These are phyloP conservation scores for Cyberlindnera maritima DNA, from an alignment of 805 yeast species.

Conservation along the genomic window DNA sequence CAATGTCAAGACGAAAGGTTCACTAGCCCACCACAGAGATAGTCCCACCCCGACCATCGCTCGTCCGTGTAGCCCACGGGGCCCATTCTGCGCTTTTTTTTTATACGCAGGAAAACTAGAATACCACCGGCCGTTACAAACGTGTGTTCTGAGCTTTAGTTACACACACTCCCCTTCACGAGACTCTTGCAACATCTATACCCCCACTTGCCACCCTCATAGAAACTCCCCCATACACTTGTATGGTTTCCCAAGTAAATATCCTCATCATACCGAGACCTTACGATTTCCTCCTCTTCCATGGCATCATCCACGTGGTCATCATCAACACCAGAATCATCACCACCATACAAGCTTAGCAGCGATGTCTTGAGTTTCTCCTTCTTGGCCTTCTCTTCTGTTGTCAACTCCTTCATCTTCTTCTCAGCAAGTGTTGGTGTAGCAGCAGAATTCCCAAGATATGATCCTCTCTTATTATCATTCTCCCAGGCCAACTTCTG, in stretches of 20 bases:
- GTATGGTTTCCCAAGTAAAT: slow-evolving; percentile 37
- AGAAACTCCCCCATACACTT: slow-evolving; percentile 44
- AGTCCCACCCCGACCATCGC: no score
- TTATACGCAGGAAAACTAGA: not conserved
- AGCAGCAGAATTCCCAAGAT: slow-evolving; percentile 32
- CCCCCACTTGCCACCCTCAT: slow-evolving; percentile 42
- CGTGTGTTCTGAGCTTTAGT: not conserved
- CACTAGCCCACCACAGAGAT: no score
- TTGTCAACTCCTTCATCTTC: slow-evolving; percentile 34
- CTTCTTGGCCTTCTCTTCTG: slow-evolving; percentile 28
- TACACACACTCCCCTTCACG: slow-evolving; percentile 33
- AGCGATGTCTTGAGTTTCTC: slow-evolving; percentile 30
- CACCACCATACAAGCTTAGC: slow-evolving; percentile 11
- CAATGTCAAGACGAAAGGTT: no score
- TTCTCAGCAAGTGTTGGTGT: slow-evolving; percentile 47
- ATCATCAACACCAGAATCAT: slow-evolving; percentile 1
- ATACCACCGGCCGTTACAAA: not conserved
- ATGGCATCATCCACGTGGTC: slow-evolving; percentile 6
- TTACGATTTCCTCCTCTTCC: slow-evolving; percentile 15
- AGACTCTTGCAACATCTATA: slow-evolving; percentile 39
- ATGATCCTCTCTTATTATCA: slow-evolving; percentile 30
- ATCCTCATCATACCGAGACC: slow-evolving; percentile 37
- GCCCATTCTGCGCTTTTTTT: not conserved
- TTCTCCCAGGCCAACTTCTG: slow-evolving; percentile 49
- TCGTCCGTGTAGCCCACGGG: not conserved